Evolutionary conservation across 2,329 filamentous ascomycete species (phyloP), one percentile per base, ranked within the genome.

Genomic region (Ophiostoma tasmaniense): DNA sequence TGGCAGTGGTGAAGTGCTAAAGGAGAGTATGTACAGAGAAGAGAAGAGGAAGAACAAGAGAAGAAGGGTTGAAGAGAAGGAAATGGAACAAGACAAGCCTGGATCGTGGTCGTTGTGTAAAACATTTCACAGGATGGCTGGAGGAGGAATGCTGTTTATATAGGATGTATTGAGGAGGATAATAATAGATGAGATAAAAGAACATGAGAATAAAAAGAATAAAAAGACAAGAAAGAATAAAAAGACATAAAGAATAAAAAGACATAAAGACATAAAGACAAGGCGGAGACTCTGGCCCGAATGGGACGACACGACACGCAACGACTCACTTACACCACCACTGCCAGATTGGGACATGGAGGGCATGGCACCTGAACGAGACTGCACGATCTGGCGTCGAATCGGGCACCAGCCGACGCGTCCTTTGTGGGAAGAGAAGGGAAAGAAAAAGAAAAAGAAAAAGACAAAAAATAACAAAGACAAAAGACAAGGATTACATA

Each of bases 101-200:
- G 62, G 10, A 65, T 65, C 30, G 62, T 37, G 33, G 62, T 25
- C 17, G 33, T 65, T 65, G 33, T 4, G 22, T 37, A 45, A 5
- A 25, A 30, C 33, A 45, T 37, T 37, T 65, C 14, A 7, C 35
- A 25, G 33, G 33, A 45, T 30, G 39, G 39, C 39, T 39, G 62
- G 62, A 28, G 33, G 62, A 45, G 62, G 39, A 65, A 65, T 39
- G 62, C 62, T 6, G 20, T 45, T 25, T 65, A 65, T 39, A 65
- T 65, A 45, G 35, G 22, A 20, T 25, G 20, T n/a, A 37, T 4
- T 25, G 22, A 10, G 35, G 42, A 39, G 37, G 14, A 50, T 50
- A 20, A 13, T 66, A 25, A n/a, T n/a, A n/a, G n/a, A n/a, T n/a
- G n/a, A 0, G 35, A 42, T 39, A 28, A 28, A 8, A 14, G 22